Percentiles rank a stretch among this genome's conserved stretches.
Conservation (phyloP, 176 grass and related monocot genomes). For the Triticum urartu region DNA sequence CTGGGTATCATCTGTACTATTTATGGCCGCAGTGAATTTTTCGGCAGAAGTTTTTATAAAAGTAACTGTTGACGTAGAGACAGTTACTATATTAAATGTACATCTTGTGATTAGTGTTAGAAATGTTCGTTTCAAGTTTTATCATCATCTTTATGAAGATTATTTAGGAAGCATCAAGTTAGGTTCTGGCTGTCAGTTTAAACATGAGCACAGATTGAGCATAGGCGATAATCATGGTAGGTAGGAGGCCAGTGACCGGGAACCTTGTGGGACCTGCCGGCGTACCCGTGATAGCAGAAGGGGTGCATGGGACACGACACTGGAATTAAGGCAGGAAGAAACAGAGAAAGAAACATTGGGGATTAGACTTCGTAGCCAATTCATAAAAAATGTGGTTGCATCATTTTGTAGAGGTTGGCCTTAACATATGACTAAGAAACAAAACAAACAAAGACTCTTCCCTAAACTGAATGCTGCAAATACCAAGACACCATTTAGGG, state of each 20-base stretch:
- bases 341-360: no score
- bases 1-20: slow-evolving; percentile 1
- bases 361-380: not conserved
- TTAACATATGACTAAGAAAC: not conserved
- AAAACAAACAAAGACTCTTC: not conserved
- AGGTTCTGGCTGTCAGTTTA: not conserved
- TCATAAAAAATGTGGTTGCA: not conserved
- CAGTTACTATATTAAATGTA: not conserved
- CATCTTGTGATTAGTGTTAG: not conserved
- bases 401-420: not conserved
- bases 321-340: no score
- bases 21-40: not conserved
- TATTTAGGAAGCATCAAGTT: not conserved
- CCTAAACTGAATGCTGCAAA: not conserved
- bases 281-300: no score
- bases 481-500: not conserved
- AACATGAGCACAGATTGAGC: not conserved
- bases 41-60: not conserved
- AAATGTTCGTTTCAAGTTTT: not conserved
- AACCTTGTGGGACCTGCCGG: no score
- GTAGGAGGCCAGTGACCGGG: no score
- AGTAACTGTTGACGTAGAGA: not conserved
- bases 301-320: no score
- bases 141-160: slow-evolving; percentile 4
- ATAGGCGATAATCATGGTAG: not conserved